phyloP scores from a whole-genome alignment of 1,139 yeast species.

The Tardiomyces digboiensis region DNA sequence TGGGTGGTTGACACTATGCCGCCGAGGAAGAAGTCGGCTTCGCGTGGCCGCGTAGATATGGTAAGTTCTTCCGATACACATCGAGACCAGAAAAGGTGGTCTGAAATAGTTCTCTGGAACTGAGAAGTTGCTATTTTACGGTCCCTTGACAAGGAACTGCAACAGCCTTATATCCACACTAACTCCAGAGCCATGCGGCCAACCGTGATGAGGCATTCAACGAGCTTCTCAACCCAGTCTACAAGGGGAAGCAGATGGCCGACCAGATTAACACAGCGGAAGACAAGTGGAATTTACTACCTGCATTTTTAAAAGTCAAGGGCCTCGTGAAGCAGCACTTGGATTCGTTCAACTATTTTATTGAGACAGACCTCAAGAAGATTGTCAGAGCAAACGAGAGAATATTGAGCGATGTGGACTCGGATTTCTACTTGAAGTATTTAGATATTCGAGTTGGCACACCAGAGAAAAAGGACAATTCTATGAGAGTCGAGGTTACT shows the following conservation, averaged over 20 bases:
- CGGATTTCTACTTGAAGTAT: conserved; percentile 88
- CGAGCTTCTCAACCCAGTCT: conserved; percentile 68
- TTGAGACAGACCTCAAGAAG: conserved; percentile 86
- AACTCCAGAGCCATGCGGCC: too few species aligned
- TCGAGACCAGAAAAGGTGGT: too few species aligned
- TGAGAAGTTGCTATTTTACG: too few species aligned
- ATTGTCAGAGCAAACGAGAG: conserved; percentile 85
- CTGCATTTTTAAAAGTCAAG: conserved; percentile 91
- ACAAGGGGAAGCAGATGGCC: conserved; percentile 76
- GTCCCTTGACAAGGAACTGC: too few species aligned
- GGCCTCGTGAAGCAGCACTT: conserved; percentile 96
- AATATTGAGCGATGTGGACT: conserved; percentile 91
- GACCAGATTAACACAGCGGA: conserved; percentile 84
- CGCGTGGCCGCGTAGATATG: not conserved
- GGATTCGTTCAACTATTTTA: conserved; percentile 94
- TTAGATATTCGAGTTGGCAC: conserved; percentile 77
- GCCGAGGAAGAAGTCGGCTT: not conserved
- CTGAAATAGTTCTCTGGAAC: too few species aligned
- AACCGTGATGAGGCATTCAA: conserved; percentile 1
- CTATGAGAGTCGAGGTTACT: conserved; percentile 38
- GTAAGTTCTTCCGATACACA: not conserved
- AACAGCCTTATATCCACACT: too few species aligned
- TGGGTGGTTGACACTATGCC: not conserved
- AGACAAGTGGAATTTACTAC: conserved; percentile 94
- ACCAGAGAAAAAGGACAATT: conserved; percentile 46